Percentiles rank a stretch among this genome's conserved stretches.
Evolutionary conservation across 2,329 filamentous ascomycete genomes (phyloP).

Genomic region (Tolypocladium nubicola): DNA sequence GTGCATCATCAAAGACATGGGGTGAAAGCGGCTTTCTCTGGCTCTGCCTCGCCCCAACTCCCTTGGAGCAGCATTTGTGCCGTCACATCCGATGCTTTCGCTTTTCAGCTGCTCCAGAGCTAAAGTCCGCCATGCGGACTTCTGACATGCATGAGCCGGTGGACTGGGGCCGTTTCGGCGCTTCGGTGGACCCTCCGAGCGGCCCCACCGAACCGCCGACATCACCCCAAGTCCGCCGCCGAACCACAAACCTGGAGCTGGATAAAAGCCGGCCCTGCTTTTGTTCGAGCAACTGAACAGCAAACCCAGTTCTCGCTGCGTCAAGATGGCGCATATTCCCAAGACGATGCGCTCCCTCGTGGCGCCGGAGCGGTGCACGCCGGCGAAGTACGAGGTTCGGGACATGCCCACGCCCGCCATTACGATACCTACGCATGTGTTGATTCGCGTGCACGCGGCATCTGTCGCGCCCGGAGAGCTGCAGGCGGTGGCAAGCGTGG

Average conservation of each 20-base stretch:
- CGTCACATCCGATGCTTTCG: too few relatives aligned
- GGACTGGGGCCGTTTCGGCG: neutral
- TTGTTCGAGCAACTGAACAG: too few relatives aligned
- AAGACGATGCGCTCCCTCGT: slow-evolving; percentile 32
- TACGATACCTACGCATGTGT: slow-evolving; percentile 28
- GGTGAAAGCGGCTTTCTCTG: too few relatives aligned
- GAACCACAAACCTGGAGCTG: neutral
- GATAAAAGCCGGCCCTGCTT: neutral
- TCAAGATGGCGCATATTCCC: slow-evolving; percentile 20
- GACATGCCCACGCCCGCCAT: slow-evolving; percentile 35
- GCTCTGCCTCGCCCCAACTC: too few relatives aligned
- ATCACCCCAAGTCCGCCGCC: neutral
- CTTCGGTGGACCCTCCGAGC: slow-evolving; percentile 1
- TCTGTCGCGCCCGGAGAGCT: slow-evolving; percentile 25
- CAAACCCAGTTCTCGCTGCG: neutral
- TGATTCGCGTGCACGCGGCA: slow-evolving; percentile 28
- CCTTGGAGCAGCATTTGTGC: too few relatives aligned
- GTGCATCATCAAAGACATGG: too few relatives aligned
- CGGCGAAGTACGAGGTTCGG: slow-evolving; percentile 25
- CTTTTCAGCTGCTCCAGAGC: neutral
- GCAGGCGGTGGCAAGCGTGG: slow-evolving; percentile 14
- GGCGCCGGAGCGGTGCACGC: slow-evolving; percentile 26
- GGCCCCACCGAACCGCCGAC: slow-evolving; percentile 6
- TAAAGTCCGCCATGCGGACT: slow-evolving; percentile 1
- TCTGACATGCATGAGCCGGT: neutral